Percentiles rank a stretch among this genome's conserved stretches.
phyloP scores from a whole-genome alignment of 2,329 filamentous ascomycete genomes.

The Fusarium sp. region DNA sequence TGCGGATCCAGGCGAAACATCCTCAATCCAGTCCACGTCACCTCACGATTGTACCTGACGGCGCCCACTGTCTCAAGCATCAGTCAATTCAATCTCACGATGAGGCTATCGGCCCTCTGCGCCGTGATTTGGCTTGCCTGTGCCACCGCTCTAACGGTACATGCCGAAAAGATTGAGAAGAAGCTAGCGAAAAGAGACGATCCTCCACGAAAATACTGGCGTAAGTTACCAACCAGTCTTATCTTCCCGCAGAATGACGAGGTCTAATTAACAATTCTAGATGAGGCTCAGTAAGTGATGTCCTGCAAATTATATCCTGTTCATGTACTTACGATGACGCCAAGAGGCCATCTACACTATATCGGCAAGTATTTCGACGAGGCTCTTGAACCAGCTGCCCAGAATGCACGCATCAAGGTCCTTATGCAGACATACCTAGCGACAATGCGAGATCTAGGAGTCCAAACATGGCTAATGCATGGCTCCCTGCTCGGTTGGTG shows the following conservation, averaged over 20 bases:
- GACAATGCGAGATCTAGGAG: slow-evolving; percentile 71
- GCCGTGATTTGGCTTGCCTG: slow-evolving; percentile 16
- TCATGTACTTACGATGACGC: slow-evolving; percentile 20
- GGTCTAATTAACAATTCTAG: slow-evolving; percentile 11
- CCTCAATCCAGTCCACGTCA: slow-evolving; percentile 9
- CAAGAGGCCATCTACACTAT: slow-evolving; percentile 48
- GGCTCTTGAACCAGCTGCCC: slow-evolving; percentile 63
- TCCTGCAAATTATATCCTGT: not conserved
- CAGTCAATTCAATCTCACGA: not conserved
- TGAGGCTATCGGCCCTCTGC: slow-evolving; percentile 12
- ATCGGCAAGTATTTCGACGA: slow-evolving; percentile 54
- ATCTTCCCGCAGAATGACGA: too few relatives aligned
- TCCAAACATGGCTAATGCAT: slow-evolving; percentile 87
- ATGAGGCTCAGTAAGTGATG: slow-evolving; percentile 38
- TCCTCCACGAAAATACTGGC: slow-evolving; percentile 33
- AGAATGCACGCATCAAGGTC: slow-evolving; percentile 69
- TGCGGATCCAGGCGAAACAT: slow-evolving; percentile 11
- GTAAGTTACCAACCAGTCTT: slow-evolving; percentile 11
- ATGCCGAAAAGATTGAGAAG: slow-evolving; percentile 16
- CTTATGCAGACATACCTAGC: slow-evolving; percentile 78
- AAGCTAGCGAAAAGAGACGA: slow-evolving; percentile 1
- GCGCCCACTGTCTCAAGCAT: not conserved
- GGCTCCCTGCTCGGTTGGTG: slow-evolving; percentile 89
- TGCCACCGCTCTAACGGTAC: slow-evolving; percentile 13
- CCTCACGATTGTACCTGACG: not conserved